Conservation (phyloP, 1,139 yeast genomes). For the Saccharomyces hybrid region DNA sequence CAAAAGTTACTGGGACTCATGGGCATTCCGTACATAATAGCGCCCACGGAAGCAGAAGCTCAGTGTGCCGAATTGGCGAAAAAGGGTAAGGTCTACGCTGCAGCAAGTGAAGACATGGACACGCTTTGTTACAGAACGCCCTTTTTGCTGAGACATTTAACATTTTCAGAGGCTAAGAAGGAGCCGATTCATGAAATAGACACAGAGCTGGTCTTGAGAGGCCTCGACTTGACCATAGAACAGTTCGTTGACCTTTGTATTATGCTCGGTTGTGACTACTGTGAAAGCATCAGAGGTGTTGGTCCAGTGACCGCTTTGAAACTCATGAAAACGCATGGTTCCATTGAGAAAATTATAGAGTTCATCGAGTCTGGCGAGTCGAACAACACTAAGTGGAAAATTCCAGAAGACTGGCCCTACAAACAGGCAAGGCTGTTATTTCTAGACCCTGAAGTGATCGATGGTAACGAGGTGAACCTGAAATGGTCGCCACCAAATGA, state of each 20-base stretch:
- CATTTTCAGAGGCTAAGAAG: constrained; percentile 89
- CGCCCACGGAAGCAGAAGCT: constrained; percentile 98
- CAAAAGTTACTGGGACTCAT: constrained; percentile 66
- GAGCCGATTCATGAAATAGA: constrained; percentile 85
- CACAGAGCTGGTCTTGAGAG: constrained; percentile 61
- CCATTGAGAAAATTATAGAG: constrained; percentile 70
- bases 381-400: constrained; percentile 52
- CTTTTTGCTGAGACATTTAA: constrained; percentile 72
- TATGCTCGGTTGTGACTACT: constrained; percentile 90
- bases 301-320: constrained; percentile 94
- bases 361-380: constrained; percentile 53
- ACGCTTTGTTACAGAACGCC: constrained; percentile 90
- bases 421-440: constrained; percentile 82
- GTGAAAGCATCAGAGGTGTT: constrained; percentile 89
- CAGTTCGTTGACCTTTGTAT: constrained; percentile 90
- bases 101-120: constrained; percentile 99
- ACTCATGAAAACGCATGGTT: constrained; percentile 76
- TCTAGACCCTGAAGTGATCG: constrained; percentile 67
- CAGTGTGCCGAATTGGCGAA: constrained; percentile 93
- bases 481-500: constrained; percentile 51
- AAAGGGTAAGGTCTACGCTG: constrained; percentile 86
- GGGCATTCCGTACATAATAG: constrained; percentile 93
- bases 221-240: constrained; percentile 59
- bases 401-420: constrained; percentile 95
- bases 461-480: constrained; percentile 52